phyloP scores from a whole-genome alignment of 2,329 filamentous ascomycete genomes.

The Xylariaceae sp. region DNA sequence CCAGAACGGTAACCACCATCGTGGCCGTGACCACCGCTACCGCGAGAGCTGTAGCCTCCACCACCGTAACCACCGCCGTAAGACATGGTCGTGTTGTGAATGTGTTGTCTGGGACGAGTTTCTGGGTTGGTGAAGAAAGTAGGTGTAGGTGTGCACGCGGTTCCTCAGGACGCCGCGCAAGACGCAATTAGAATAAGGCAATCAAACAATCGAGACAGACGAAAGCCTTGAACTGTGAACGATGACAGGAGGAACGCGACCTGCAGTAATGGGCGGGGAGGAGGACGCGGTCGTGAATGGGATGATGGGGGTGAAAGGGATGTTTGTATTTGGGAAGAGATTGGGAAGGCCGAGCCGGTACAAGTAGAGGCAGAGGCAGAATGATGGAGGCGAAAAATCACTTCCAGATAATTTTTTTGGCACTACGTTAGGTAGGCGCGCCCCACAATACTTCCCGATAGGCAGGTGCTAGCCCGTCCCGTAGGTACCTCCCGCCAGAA shows the following conservation, averaged over 20 bases:
- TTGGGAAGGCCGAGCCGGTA: slow-evolving; percentile 10
- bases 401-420: slow-evolving; percentile 26
- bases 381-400: slow-evolving; percentile 29
- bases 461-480: not conserved
- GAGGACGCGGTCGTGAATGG: slow-evolving; percentile 11
- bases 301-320: slow-evolving; percentile 13
- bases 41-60: slow-evolving; percentile 33
- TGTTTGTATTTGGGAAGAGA: slow-evolving; percentile 21
- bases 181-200: slow-evolving; percentile 21
- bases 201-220: slow-evolving; percentile 14
- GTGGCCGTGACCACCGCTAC: slow-evolving; percentile 33
- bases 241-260: slow-evolving; percentile 23
- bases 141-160: slow-evolving; percentile 14
- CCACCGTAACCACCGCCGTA: slow-evolving; percentile 55
- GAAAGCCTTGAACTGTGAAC: not conserved
- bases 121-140: slow-evolving; percentile 6
- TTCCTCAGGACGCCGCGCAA: slow-evolving; percentile 15
- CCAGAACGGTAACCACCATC: slow-evolving; percentile 26
- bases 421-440: slow-evolving; percentile 22
- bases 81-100: slow-evolving; percentile 51
- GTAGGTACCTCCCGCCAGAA: not conserved
- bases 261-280: slow-evolving; percentile 30
- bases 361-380: slow-evolving; percentile 18
- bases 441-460: slow-evolving; percentile 12
- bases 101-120: slow-evolving; percentile 3